phyloP scores from a whole-genome alignment of 78 protist species.

The Acrasis kona region DNA sequence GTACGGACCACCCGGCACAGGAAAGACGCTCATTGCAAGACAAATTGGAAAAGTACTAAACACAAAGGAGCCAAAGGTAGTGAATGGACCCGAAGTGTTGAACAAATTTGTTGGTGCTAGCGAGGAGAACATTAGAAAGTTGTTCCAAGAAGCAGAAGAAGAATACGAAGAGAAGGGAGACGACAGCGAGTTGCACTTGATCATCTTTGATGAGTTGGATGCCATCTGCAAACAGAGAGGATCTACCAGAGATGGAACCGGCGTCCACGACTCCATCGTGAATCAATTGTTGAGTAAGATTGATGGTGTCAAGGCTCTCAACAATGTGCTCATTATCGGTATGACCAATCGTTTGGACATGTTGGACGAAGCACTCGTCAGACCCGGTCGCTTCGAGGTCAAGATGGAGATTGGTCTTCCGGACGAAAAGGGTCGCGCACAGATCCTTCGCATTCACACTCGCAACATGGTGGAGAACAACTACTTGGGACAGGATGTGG shows the following conservation, averaged over 20 bases:
- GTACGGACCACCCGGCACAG: constrained; percentile 98
- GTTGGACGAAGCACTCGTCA: constrained; percentile 96
- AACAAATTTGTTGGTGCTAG: constrained; percentile 91
- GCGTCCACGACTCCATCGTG: constrained; percentile 92
- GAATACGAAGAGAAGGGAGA: constrained; percentile 74
- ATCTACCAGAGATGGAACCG: constrained; percentile 49
- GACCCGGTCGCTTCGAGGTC: constrained; percentile 97
- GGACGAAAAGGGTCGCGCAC: constrained; percentile 87
- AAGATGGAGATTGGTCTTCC: constrained; percentile 94
- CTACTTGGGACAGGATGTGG: constrained; percentile 66
- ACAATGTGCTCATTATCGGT: constrained; percentile 97
- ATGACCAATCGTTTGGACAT: constrained; percentile 97
- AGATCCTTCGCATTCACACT: constrained; percentile 93
- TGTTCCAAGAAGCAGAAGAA: constrained; percentile 82
- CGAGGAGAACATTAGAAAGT: constrained; percentile 91
- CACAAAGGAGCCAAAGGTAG: constrained; percentile 85
- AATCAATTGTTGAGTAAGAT: constrained; percentile 96
- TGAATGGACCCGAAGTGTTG: constrained; percentile 84
- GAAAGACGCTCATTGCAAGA: constrained; percentile 97
- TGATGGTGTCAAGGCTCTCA: constrained; percentile 95
- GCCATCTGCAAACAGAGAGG: constrained; percentile 89
- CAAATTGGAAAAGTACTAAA: constrained; percentile 97
- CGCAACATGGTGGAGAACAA: constrained; percentile 34
- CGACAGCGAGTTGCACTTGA: constrained; percentile 85
- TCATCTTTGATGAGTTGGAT: constrained; percentile 97